Evolutionary conservation across 352 stramenopile species (phyloP), one percentile per base, ranked within the genome.

Genomic region (Phytophthora megakarya): DNA sequence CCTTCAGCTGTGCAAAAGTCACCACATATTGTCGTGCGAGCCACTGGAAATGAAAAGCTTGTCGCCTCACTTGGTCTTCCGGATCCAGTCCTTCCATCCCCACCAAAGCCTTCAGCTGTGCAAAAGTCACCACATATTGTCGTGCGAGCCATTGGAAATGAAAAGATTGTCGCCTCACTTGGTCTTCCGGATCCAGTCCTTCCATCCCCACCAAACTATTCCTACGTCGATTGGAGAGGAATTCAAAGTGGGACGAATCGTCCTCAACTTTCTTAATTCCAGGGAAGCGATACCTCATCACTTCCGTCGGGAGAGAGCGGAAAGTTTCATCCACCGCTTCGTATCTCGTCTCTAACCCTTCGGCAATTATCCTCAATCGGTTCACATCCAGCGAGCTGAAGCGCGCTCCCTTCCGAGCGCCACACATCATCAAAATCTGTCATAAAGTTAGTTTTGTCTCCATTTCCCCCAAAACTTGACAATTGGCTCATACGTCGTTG

Each of bases 311-410:
- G 15, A 95, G 30, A 5, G 48, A 52, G 10, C 73, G 73, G 51
- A 95, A 95, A 0, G 65, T 65, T 6, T 70, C 44, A 50, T 95
- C 73, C 21, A 93, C 52, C 0, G 59, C 52, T 23, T 85, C 69
- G 64, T 89, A 95, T 30, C 78, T 68, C 1, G 57, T 30, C n/a
- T 70, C 67, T 37, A 93, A 62, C 19, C 77, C 59, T 45, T 88
- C 76, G 3, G 81, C 78, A 43, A 84, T 75, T 19, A 67, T 37
- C 10, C 72, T 72, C 15, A 95, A 48, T n/a, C 65, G 52, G 19
- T 83, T 81, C 39, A 95, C 92, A 52, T 95, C 78, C 19, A 67
- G 52, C 22, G 83, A 92, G 35, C 75, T 86, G 62, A 93, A 95
- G 18, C 87, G 83, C 19, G 89, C 90, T 28, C 87, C 87, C 62